Evolutionary conservation across 2,329 filamentous ascomycete species (phyloP).

Genomic region (Metarhizium robertsii): DNA sequence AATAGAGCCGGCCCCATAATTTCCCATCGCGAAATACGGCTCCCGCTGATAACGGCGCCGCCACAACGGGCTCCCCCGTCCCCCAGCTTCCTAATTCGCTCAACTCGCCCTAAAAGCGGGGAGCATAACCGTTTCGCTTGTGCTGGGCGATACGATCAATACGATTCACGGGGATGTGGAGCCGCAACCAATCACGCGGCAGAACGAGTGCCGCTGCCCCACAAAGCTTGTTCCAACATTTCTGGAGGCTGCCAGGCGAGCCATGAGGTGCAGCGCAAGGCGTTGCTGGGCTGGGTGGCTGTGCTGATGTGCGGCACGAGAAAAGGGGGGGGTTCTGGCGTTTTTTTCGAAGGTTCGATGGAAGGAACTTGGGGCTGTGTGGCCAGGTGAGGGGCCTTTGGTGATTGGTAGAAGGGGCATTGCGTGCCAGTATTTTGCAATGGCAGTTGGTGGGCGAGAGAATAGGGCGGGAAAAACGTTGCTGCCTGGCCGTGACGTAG

Average conservation of each 20-base stretch:
- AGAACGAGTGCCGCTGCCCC: neutral
- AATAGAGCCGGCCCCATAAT: neutral
- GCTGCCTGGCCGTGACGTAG: no score
- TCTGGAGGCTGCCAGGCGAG: neutral
- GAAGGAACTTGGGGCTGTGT: neutral
- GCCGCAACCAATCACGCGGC: neutral
- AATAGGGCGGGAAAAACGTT: no score
- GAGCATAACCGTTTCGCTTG: neutral
- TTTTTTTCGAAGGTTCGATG: neutral
- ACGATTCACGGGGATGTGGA: neutral
- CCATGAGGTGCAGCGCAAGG: neutral
- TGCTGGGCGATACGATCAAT: neutral
- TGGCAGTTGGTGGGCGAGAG: neutral
- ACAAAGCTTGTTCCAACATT: neutral
- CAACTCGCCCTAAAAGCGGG: neutral
- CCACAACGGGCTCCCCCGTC: neutral
- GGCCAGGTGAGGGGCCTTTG: neutral
- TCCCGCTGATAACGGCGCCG: neutral
- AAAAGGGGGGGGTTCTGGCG: neutral
- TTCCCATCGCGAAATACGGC: slow-evolving; percentile 1
- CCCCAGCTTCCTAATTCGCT: neutral
- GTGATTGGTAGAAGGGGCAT: neutral
- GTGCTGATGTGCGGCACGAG: neutral
- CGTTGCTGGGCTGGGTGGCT: neutral
- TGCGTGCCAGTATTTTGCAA: neutral